phyloP scores from a whole-genome alignment of 768 basidiomycete species.

The Tricholoma matsutake region DNA sequence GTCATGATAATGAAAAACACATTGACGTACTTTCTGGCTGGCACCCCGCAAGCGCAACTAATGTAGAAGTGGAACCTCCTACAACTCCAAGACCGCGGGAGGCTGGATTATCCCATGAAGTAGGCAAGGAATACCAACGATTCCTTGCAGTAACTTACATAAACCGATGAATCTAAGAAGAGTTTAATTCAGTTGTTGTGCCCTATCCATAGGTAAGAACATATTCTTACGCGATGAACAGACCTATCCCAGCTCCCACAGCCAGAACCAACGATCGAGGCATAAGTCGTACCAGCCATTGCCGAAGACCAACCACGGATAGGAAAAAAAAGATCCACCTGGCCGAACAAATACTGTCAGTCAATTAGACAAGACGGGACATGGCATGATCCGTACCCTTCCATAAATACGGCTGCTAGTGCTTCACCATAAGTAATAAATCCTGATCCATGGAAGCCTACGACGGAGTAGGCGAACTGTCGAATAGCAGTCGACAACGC shows the following conservation, averaged over 20 bases:
- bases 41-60: slow-evolving; percentile 80
- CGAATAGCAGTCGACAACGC: neutral
- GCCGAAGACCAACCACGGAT: slow-evolving; percentile 78
- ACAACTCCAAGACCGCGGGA: slow-evolving; percentile 69
- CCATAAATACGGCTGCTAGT: slow-evolving; percentile 80
- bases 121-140: neutral
- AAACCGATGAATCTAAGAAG: slow-evolving; percentile 67
- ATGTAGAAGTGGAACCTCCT: slow-evolving; percentile 65
- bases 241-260: slow-evolving; percentile 82
- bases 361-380: neutral
- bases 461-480: slow-evolving; percentile 84
- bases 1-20: neutral
- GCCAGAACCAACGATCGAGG: slow-evolving; percentile 83
- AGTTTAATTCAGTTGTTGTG: neutral
- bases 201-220: neutral
- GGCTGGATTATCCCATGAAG: slow-evolving; percentile 34
- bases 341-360: neutral
- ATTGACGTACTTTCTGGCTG: slow-evolving; percentile 39
- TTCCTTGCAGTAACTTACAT: slow-evolving; percentile 37
- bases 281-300: slow-evolving; percentile 88
- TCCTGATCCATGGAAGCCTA: slow-evolving; percentile 77
- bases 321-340: slow-evolving; percentile 82
- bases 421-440: slow-evolving; percentile 76
- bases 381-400: slow-evolving; percentile 51
- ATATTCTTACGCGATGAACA: slow-evolving; percentile 73